These are phyloP conservation scores for Fremontodendron californicum DNA, from an alignment of 345 rosid species.

Conservation along the genomic window DNA sequence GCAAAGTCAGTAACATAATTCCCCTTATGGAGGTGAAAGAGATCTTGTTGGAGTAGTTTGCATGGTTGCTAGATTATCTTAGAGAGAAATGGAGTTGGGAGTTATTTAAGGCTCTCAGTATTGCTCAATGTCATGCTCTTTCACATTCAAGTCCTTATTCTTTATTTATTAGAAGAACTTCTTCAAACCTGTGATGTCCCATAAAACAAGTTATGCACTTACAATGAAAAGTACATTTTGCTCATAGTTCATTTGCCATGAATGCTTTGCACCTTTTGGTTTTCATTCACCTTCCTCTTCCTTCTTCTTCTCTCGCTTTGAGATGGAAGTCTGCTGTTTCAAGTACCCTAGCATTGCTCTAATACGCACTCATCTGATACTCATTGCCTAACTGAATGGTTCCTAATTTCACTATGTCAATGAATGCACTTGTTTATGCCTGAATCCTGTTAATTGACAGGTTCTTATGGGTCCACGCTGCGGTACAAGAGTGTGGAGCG, in stretches of 20 bases:
- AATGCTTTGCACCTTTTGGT: not conserved
- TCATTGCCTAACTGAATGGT: not conserved
- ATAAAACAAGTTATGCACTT: not conserved
- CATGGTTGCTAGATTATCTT: not conserved
- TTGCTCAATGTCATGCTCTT: not conserved
- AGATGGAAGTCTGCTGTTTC: not conserved
- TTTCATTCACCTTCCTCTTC: not conserved
- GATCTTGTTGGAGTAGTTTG: not conserved
- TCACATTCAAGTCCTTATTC: not conserved
- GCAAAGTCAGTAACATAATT: not conserved
- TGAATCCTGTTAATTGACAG: slow-evolving; percentile 31
- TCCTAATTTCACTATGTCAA: not conserved
- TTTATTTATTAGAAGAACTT: not conserved
- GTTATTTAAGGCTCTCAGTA: not conserved
- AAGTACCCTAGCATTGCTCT: not conserved
- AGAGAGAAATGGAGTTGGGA: not conserved
- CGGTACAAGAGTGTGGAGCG: slow-evolving; percentile 92
- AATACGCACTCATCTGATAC: not conserved
- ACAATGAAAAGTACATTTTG: not conserved
- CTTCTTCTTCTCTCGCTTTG: not conserved
- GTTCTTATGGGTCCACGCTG: slow-evolving; percentile 94
- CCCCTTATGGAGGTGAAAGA: not conserved
- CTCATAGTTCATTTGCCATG: not conserved
- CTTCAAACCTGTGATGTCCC: not conserved
- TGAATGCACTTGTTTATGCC: not conserved